These are phyloP conservation scores for Mycena capillaripes DNA, from an alignment of 768 basidiomycete species.

Conservation along the genomic window DNA sequence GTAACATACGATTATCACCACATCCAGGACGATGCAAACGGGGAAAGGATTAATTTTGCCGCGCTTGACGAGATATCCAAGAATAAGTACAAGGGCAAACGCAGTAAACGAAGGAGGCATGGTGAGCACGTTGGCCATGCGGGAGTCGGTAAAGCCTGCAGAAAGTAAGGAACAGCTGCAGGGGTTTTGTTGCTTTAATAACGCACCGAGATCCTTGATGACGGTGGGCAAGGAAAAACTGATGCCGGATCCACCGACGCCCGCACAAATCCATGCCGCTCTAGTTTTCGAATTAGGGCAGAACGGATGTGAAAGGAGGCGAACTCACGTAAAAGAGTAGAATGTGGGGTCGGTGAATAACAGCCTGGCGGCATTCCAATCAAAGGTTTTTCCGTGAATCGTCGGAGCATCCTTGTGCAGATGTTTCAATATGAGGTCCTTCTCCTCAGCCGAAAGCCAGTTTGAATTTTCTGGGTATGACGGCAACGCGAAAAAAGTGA, in stretches of 20 bases:
- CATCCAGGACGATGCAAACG: constrained; percentile 36
- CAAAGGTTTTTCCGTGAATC: constrained; percentile 32
- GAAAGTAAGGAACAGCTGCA: background rate
- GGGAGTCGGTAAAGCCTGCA: constrained; percentile 39
- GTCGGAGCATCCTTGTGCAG: constrained; percentile 37
- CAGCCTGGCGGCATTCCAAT: constrained; percentile 13
- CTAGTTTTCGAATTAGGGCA: background rate
- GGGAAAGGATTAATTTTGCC: constrained; percentile 37
- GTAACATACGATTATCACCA: constrained; percentile 38
- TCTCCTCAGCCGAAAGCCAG: constrained; percentile 54
- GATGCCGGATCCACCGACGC: constrained; percentile 39
- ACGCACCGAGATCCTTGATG: constrained; percentile 39
- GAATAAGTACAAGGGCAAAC: constrained; percentile 33
- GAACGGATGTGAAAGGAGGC: background rate
- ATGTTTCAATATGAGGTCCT: constrained; percentile 48
- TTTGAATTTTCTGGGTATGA: constrained; percentile 58
- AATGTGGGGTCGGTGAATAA: constrained; percentile 39
- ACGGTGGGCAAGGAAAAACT: constrained; percentile 40
- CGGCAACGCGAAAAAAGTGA: constrained; percentile 46
- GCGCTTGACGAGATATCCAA: constrained; percentile 29
- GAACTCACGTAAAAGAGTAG: constrained; percentile 34
- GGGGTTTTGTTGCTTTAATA: background rate
- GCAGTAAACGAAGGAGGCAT: constrained; percentile 41
- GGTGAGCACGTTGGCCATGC: constrained; percentile 40
- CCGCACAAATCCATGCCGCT: constrained; percentile 38